Conservation (phyloP, 2,329 filamentous ascomycete species). For the Penicillium decumbens region DNA sequence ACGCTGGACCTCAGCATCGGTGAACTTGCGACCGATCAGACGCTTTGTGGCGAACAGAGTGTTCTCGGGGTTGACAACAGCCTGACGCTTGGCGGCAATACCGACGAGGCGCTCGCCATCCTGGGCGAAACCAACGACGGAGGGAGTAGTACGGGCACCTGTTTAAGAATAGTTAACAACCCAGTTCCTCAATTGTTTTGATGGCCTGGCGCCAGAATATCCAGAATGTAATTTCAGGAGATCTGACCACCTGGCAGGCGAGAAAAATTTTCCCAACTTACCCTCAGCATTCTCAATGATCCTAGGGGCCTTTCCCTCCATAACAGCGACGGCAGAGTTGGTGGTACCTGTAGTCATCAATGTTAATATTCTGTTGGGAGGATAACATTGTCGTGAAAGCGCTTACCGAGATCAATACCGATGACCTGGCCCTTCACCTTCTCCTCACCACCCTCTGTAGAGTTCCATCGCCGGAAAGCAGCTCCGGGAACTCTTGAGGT, state of each 20-base stretch:
- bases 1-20: constrained; percentile 85
- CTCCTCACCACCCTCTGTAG: constrained; percentile 54
- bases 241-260: constrained; percentile 9
- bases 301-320: constrained; percentile 92
- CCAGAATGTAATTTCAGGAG: neutral
- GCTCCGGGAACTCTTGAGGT: constrained; percentile 66
- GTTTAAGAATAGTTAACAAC: constrained; percentile 15
- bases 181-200: neutral
- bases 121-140: constrained; percentile 90
- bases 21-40: constrained; percentile 97
- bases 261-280: constrained; percentile 41
- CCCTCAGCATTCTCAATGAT: constrained; percentile 98
- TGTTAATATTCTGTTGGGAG: constrained; percentile 14
- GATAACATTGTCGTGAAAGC: neutral
- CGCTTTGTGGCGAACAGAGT: constrained; percentile 98
- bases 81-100: constrained; percentile 96
- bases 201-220: neutral
- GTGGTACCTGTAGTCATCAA: constrained; percentile 62
- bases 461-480: constrained; percentile 59
- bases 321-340: constrained; percentile 93
- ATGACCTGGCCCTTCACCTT: constrained; percentile 96
- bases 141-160: constrained; percentile 88
- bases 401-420: constrained; percentile 90
- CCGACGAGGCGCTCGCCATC: constrained; percentile 94
- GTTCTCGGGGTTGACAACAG: constrained; percentile 97